Evolutionary conservation across 345 rosid species (phyloP).

Genomic region (Sapria himalayana): DNA sequence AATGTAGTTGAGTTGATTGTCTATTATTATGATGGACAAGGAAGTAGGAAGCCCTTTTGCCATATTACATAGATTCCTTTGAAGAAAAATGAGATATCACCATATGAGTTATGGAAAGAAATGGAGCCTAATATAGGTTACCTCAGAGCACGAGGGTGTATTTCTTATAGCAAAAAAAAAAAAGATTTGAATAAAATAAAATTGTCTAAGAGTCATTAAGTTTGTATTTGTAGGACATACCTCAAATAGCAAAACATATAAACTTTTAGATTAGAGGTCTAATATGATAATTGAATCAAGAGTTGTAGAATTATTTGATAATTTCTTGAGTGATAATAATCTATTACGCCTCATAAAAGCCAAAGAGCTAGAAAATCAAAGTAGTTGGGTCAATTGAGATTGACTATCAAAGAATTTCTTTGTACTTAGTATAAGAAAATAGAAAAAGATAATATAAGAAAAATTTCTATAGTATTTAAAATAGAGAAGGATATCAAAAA

Average conservation of each 20-base stretch:
- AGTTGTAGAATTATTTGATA: background rate
- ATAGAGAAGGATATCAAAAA: background rate
- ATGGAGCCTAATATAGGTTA: background rate
- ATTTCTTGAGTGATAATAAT: background rate
- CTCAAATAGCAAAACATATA: no score
- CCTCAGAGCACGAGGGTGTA: slow-evolving; percentile 5
- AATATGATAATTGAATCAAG: slow-evolving; percentile 5
- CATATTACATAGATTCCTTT: background rate
- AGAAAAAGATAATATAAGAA: background rate
- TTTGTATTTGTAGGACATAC: no score
- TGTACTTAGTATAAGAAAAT: background rate
- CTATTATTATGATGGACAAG: background rate
- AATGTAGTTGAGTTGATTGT: background rate
- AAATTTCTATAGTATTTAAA: background rate
- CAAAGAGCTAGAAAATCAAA: background rate
- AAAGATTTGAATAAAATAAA: background rate
- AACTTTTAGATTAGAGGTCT: no score
- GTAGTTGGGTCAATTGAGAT: background rate
- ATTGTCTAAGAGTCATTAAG: background rate
- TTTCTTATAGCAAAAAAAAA: background rate
- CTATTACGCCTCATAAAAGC: background rate
- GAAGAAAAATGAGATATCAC: background rate
- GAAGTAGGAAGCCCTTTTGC: background rate
- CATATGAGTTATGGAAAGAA: slow-evolving; percentile 8
- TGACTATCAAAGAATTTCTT: background rate